Conservation (phyloP, 441 rosid genomes). For the Mallotus japonicus region DNA sequence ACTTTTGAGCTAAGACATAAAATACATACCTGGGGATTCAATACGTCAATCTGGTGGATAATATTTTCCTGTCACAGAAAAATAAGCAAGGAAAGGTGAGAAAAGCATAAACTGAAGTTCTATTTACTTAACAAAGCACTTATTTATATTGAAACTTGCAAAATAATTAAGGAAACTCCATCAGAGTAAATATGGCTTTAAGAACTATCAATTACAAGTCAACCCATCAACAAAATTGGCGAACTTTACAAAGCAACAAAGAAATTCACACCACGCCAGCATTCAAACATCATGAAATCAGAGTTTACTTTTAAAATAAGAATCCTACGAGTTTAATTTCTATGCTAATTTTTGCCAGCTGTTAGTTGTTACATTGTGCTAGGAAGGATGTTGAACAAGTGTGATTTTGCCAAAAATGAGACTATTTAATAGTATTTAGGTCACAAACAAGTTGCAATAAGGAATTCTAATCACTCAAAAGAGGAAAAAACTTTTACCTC, state of each 20-base stretch:
- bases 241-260: neutral
- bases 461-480: neutral
- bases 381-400: neutral
- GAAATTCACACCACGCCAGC: neutral
- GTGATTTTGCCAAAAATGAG: neutral
- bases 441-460: neutral
- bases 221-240: neutral
- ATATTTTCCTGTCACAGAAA: slow-evolving; percentile 56
- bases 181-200: neutral
- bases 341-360: neutral
- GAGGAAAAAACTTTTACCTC: slow-evolving; percentile 54
- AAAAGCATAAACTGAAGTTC: neutral
- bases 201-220: neutral
- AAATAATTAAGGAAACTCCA: neutral
- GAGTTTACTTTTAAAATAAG: neutral
- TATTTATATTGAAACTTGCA: neutral
- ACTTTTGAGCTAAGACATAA: slow-evolving; percentile 6
- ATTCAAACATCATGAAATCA: neutral
- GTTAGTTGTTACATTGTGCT: neutral
- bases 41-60: slow-evolving; percentile 55
- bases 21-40: slow-evolving; percentile 84
- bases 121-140: neutral
- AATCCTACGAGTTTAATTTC: neutral
- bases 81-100: neutral
- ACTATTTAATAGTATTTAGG: neutral